Conservation (phyloP, 2,329 filamentous ascomycete genomes). For the Eurotiales sp. region DNA sequence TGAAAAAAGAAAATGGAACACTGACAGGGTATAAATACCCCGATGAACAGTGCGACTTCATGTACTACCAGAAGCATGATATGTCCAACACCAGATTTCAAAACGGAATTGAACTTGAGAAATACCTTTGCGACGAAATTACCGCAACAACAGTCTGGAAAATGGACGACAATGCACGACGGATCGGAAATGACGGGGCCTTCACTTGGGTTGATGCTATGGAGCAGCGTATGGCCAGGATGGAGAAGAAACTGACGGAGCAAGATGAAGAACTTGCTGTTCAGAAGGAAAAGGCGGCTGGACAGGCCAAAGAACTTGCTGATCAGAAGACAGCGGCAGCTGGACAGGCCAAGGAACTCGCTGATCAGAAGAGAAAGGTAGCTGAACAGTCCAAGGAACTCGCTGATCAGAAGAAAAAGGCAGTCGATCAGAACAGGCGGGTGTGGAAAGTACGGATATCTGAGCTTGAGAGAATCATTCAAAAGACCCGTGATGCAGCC, state of each 20-base stretch:
- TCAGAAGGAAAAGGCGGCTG: neutral
- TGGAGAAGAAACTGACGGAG: slow-evolving; percentile 6
- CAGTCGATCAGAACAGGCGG: neutral
- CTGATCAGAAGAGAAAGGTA: neutral
- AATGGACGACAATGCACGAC: neutral
- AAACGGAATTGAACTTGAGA: slow-evolving; percentile 1
- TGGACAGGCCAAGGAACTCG: neutral
- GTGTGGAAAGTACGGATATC: slow-evolving; percentile 2
- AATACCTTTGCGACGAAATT: slow-evolving; percentile 8
- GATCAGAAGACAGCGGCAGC: neutral
- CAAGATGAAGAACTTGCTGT: neutral
- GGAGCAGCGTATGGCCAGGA: slow-evolving; percentile 6
- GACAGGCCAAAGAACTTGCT: neutral
- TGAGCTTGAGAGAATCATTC: slow-evolving; percentile 8
- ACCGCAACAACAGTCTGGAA: neutral
- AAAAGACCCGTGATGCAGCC: neutral
- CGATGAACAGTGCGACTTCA: neutral
- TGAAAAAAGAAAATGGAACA: slow-evolving; percentile 6
- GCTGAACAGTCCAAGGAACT: neutral
- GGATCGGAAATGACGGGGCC: slow-evolving; percentile 2
- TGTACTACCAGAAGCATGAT: slow-evolving; percentile 4
- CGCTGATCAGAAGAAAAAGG: neutral
- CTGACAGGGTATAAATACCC: slow-evolving; percentile 5
- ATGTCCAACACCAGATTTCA: neutral
- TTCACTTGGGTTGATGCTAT: slow-evolving; percentile 3